Conservation (phyloP, 2,329 filamentous ascomycete species). For the Microdochium bolleyi region DNA sequence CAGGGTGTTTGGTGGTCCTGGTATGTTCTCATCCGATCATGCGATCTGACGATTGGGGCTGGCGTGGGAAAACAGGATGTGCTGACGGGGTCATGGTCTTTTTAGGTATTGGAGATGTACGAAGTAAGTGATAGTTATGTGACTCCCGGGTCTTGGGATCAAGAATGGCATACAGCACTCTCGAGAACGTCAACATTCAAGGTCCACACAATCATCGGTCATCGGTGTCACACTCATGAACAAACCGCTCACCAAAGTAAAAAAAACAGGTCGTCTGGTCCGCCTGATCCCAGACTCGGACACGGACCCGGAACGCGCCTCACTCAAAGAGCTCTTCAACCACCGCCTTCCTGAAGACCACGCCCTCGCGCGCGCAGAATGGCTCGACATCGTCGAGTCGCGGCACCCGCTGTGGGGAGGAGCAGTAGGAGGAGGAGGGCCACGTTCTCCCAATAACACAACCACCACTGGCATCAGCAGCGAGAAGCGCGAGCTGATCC, state of each 20-base stretch:
- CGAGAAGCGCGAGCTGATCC: slow-evolving; percentile 68
- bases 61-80: slow-evolving; percentile 22
- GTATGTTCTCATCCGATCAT: slow-evolving; percentile 32
- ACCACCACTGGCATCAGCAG: slow-evolving; percentile 44
- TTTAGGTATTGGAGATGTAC: slow-evolving; percentile 23
- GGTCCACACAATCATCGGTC: too few relatives aligned
- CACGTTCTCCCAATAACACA: not conserved
- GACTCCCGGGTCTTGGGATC: not conserved
- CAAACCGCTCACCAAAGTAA: too few relatives aligned
- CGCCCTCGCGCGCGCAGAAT: slow-evolving; percentile 61
- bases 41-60: slow-evolving; percentile 9
- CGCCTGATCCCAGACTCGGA: slow-evolving; percentile 71
- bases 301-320: slow-evolving; percentile 56
- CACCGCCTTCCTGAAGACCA: slow-evolving; percentile 64
- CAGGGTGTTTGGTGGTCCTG: slow-evolving; percentile 87
- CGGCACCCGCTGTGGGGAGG: slow-evolving; percentile 69
- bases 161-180: not conserved
- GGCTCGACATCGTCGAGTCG: slow-evolving; percentile 83
- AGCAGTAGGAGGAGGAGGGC: too few relatives aligned
- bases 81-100: not conserved
- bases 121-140: slow-evolving; percentile 13
- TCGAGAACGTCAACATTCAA: not conserved
- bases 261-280: slow-evolving; percentile 74
- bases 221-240: too few relatives aligned
- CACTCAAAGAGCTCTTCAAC: slow-evolving; percentile 81